Base-by-base conservation (phyloP, 345 rosid genomes). In the Syzygium oleosum region DNA sequence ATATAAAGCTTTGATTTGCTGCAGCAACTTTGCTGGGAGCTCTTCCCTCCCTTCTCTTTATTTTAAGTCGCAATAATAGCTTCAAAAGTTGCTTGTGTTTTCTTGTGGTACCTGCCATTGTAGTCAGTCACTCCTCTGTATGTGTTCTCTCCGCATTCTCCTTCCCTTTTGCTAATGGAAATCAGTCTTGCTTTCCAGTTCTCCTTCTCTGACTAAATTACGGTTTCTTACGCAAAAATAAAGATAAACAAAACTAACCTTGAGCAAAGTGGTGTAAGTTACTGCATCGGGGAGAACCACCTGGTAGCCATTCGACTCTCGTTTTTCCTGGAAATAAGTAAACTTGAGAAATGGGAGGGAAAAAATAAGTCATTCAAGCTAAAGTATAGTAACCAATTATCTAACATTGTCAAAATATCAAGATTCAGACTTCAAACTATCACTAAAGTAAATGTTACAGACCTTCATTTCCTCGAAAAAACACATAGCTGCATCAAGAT, bases 381-480 rank as follows among this genome's bases (percentile, higher is more conserved):
- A 38, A 38, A 73, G 80, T 34, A 10, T 5, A 19, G 80, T 19
- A 73, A 38, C 25, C 49, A 73, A 73, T 34, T 73, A 73, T 73
- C 46, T n/a, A 61, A 61, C 38, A 61, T 61, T 73, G 49, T 73
- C 61, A 84, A 84, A 51, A 31, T 53, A 29, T 52, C 11, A 4
- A 84, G 55, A 84, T 38, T 10, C 86, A 31, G 27, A 56, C 9
- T 84, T 52, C 41, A 0, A 84, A 31, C 5, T 0, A 84, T 61
- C 27, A 13, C 27, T 5, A 84, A 84, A 52, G 59, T 14, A 84
- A 29, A 52, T 88, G 91, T 88, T 84, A 87, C 93, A 56, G 91
- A 96, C 98, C 97, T 96, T 95, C 98, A 95, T 94, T 92, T 93
- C 94, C 91, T 91, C 87, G n/a, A 93, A 87, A 88, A 95, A 93